A percentile compares a stretch with the other conserved stretches of the same genome.
Conservation (phyloP, 768 basidiomycete species). For the Leucocoprinus sp. region DNA sequence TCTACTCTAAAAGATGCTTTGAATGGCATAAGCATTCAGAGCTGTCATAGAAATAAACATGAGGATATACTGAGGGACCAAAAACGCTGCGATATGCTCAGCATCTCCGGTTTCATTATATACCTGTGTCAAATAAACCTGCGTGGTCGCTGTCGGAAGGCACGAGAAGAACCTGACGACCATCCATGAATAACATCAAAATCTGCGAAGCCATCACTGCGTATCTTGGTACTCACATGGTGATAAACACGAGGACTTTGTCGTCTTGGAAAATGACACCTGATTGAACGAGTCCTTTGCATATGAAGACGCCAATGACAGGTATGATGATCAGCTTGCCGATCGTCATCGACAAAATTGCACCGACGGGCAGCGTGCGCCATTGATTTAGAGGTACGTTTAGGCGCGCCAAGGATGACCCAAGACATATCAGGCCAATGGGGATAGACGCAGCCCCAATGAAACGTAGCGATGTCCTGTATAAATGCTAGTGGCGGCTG, state of each 20-base stretch:
- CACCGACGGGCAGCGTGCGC: slow-evolving; percentile 36
- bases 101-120: slow-evolving; percentile 59
- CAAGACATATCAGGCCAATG: slow-evolving; percentile 52
- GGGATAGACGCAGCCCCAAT: slow-evolving; percentile 60
- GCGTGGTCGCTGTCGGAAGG: background rate
- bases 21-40: slow-evolving; percentile 37
- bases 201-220: too few species aligned
- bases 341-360: slow-evolving; percentile 44
- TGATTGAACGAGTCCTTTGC: slow-evolving; percentile 35
- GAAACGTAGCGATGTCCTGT: slow-evolving; percentile 46
- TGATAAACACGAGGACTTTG: slow-evolving; percentile 56
- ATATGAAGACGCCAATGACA: slow-evolving; percentile 52
- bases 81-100: slow-evolving; percentile 51
- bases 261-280: slow-evolving; percentile 44
- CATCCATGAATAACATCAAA: slow-evolving; percentile 32
- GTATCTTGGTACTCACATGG: slow-evolving; percentile 68
- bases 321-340: slow-evolving; percentile 52
- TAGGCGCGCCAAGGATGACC: slow-evolving; percentile 54
- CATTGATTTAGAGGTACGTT: slow-evolving; percentile 40
- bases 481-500: slow-evolving; percentile 58
- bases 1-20: slow-evolving; percentile 25
- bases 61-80: slow-evolving; percentile 53
- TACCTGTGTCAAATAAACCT: slow-evolving; percentile 60
- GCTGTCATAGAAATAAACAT: slow-evolving; percentile 46
- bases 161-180: slow-evolving; percentile 38